Conservation (phyloP, 1,284 basidiomycete species). For the Hypsizygus ulmarius region DNA sequence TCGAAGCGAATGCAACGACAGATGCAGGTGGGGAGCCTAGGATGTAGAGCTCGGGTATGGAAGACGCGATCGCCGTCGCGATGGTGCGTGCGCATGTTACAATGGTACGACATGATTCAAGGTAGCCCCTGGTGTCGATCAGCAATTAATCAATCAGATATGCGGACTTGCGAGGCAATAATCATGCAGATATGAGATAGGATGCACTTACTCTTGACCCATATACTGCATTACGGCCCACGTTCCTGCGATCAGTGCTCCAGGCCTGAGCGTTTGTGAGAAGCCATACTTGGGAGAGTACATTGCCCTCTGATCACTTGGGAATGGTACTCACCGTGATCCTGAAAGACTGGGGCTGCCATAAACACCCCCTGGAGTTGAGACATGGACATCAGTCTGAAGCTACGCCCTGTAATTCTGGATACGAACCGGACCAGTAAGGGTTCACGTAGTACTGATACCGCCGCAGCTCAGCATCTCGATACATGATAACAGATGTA, state of each 20-base stretch:
- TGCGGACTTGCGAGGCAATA: slow-evolving; percentile 7
- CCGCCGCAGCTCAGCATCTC: slow-evolving; percentile 65
- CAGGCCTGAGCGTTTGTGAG: slow-evolving; percentile 57
- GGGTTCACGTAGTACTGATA: slow-evolving; percentile 87
- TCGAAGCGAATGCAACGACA: slow-evolving; percentile 85
- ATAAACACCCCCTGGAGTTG: slow-evolving; percentile 64
- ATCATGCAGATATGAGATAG: background rate
- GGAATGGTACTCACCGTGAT: slow-evolving; percentile 58
- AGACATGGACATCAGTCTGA: background rate
- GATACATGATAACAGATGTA: slow-evolving; percentile 94
- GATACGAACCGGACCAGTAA: slow-evolving; percentile 64
- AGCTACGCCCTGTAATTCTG: background rate
- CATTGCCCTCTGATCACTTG: background rate
- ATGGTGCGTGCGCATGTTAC: slow-evolving; percentile 74
- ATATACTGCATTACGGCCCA: slow-evolving; percentile 97
- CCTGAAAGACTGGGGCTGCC: slow-evolving; percentile 86
- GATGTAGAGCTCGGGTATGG: slow-evolving; percentile 80
- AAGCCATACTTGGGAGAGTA: slow-evolving; percentile 8
- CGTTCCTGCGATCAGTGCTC: slow-evolving; percentile 89
- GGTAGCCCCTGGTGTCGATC: slow-evolving; percentile 68
- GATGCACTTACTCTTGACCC: slow-evolving; percentile 66
- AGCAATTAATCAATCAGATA: no score
- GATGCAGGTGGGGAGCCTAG: slow-evolving; percentile 89
- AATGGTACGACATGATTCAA: slow-evolving; percentile 84
- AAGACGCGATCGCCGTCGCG: slow-evolving; percentile 57